Evolutionary conservation across 441 rosid genomes (phyloP).

Genomic region (Euphorbia celastroides): DNA sequence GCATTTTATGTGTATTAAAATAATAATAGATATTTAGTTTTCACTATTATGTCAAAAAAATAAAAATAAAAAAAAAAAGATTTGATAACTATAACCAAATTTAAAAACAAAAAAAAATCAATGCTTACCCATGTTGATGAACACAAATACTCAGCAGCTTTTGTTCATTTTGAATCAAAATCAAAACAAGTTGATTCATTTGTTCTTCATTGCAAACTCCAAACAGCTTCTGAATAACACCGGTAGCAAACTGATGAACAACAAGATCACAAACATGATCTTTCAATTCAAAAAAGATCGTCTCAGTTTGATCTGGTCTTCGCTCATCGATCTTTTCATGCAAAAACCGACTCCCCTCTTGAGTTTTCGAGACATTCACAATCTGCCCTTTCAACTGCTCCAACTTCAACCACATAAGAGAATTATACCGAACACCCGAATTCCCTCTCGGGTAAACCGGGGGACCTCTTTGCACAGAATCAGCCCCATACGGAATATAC

Average conservation of each 20-base stretch:
- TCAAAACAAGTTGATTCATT: conserved; percentile 19
- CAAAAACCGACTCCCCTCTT: conserved; percentile 15
- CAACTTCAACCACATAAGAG: not conserved
- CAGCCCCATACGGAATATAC: too few relatives aligned
- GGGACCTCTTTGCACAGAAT: not conserved
- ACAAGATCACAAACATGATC: conserved; percentile 25
- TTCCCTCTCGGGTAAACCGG: not conserved
- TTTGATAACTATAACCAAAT: not conserved
- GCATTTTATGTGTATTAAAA: too few relatives aligned
- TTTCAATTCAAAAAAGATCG: conserved; percentile 31
- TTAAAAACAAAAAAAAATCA: not conserved
- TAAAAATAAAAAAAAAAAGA: not conserved
- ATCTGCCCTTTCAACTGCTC: conserved; percentile 22
- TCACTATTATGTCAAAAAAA: not conserved
- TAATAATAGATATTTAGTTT: too few relatives aligned
- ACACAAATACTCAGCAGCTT: conserved; percentile 23
- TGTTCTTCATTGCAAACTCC: conserved; percentile 26
- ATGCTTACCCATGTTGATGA: conserved; percentile 30
- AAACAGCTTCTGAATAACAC: conserved; percentile 33
- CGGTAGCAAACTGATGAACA: conserved; percentile 27
- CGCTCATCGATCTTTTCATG: conserved; percentile 11
- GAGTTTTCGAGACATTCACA: conserved; percentile 16
- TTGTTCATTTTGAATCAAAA: conserved; percentile 8
- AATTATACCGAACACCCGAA: not conserved
- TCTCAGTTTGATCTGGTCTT: conserved; percentile 12